Percentiles rank a stretch among this genome's conserved stretches.
Conservation (phyloP, 228 moss, liverwort and hornwort genomes). For the Sphagnum fallax region DNA sequence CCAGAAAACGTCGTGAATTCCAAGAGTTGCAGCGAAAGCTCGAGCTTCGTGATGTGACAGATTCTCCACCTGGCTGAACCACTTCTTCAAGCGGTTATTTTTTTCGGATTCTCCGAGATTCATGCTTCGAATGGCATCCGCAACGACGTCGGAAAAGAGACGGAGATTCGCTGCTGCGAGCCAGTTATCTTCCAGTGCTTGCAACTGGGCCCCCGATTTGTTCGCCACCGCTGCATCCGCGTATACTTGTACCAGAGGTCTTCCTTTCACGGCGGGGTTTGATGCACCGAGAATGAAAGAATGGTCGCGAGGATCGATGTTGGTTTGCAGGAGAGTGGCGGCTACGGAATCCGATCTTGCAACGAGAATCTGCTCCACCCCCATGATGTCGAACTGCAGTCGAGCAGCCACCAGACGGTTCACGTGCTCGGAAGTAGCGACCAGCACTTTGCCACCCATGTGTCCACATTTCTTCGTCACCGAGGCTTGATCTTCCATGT, state of each 20-base stretch:
- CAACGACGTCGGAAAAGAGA: slow-evolving; percentile 41
- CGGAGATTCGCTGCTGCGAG: slow-evolving; percentile 37
- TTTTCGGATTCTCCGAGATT: slow-evolving; percentile 14
- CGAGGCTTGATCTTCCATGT: slow-evolving; percentile 79
- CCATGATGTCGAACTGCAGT: slow-evolving; percentile 85
- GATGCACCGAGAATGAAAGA: slow-evolving; percentile 62
- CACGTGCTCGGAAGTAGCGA: slow-evolving; percentile 73
- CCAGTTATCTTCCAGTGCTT: slow-evolving; percentile 69
- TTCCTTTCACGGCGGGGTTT: slow-evolving; percentile 46
- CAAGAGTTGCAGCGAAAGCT: slow-evolving; percentile 32
- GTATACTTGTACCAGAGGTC: slow-evolving; percentile 53
- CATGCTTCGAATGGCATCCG: slow-evolving; percentile 30
- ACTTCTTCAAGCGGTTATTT: slow-evolving; percentile 14
- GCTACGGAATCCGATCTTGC: slow-evolving; percentile 71
- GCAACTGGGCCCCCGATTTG: slow-evolving; percentile 39
- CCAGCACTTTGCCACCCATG: slow-evolving; percentile 84
- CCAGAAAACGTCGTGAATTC: slow-evolving; percentile 49
- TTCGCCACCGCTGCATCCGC: slow-evolving; percentile 40
- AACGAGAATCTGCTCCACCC: slow-evolving; percentile 64
- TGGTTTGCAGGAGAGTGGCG: slow-evolving; percentile 67
- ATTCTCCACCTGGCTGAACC: slow-evolving; percentile 10
- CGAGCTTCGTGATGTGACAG: slow-evolving; percentile 41
- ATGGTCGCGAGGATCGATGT: slow-evolving; percentile 72
- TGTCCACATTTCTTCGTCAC: slow-evolving; percentile 89
- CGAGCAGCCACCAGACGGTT: slow-evolving; percentile 63